Percentiles rank a stretch among this genome's conserved stretches.
Evolutionary conservation across 805 yeast genomes (phyloP).

Genomic region (Brettanomyces nanus): DNA sequence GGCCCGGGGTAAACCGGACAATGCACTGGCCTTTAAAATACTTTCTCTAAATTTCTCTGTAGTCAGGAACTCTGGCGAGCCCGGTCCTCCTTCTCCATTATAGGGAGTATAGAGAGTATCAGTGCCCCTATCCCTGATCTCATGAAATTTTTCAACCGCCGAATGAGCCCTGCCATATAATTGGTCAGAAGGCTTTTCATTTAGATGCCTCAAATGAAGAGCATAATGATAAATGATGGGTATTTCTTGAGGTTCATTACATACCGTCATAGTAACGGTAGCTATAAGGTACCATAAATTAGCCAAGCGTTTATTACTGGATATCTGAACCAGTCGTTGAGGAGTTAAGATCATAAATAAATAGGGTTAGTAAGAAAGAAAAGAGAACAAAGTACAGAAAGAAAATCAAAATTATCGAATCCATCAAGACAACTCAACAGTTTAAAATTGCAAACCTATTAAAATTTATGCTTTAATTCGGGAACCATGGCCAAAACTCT

Average conservation of each 20-base stretch:
- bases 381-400: too few species aligned
- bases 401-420: too few species aligned
- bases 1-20: constrained; percentile 77
- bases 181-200: constrained; percentile 10
- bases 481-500: constrained; percentile 71
- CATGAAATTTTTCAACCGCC: constrained; percentile 21
- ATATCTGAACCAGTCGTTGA: constrained; percentile 43
- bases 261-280: constrained; percentile 71
- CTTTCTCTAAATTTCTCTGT: constrained; percentile 65
- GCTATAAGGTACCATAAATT: constrained; percentile 72
- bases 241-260: constrained; percentile 76
- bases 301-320: constrained; percentile 46
- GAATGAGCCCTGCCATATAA: constrained; percentile 10
- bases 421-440: too few species aligned
- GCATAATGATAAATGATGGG: constrained; percentile 72
- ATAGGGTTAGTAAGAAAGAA: too few species aligned
- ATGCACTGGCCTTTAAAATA: constrained; percentile 66
- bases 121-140: constrained; percentile 12
- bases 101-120: constrained; percentile 13
- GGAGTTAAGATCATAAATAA: constrained; percentile 48
- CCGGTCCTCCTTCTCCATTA: neutral
- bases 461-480: constrained; percentile 49
- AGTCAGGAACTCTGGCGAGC: constrained; percentile 1
- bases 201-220: constrained; percentile 22
- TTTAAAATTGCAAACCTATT: too few species aligned